Conservation (phyloP, 352 stramenopile genomes). For the Blastocystis sp. region DNA sequence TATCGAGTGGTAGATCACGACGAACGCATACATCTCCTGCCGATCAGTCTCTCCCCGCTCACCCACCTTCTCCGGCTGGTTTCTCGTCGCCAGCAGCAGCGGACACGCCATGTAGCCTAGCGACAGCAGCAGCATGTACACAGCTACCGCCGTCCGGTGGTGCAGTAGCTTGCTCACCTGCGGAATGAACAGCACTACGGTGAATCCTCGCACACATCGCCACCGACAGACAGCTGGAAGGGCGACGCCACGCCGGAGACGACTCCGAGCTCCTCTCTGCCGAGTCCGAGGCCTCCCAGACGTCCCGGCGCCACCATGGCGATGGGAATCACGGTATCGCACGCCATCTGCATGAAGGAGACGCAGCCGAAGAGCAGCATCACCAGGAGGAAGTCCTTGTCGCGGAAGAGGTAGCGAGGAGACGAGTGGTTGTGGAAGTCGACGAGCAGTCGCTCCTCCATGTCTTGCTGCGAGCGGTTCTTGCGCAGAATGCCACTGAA, state of each 20-base stretch:
- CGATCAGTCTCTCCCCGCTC: too few relatives aligned
- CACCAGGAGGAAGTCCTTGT: neutral
- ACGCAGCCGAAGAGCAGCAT: neutral
- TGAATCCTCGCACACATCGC: neutral
- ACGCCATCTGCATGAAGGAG: conserved; percentile 25
- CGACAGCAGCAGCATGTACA: neutral
- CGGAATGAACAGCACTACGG: neutral
- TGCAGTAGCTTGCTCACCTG: neutral
- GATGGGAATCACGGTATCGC: conserved; percentile 12
- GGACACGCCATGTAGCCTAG: neutral
- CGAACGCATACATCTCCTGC: too few relatives aligned
- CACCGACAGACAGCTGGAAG: neutral
- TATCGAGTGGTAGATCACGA: too few relatives aligned
- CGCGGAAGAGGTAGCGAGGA: neutral
- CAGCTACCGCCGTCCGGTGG: neutral
- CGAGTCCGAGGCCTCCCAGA: neutral
- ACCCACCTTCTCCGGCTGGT: too few relatives aligned
- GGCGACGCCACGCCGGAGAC: neutral
- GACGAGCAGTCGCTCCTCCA: neutral
- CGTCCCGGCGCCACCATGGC: neutral
- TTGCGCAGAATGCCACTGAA: conserved; percentile 10
- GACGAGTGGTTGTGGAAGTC: neutral
- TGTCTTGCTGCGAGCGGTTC: neutral
- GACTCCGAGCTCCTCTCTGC: neutral
- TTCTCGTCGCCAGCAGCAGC: neutral